phyloP scores from a whole-genome alignment of 2,329 filamentous ascomycete species.

The Sphaerulina vaccinii region DNA sequence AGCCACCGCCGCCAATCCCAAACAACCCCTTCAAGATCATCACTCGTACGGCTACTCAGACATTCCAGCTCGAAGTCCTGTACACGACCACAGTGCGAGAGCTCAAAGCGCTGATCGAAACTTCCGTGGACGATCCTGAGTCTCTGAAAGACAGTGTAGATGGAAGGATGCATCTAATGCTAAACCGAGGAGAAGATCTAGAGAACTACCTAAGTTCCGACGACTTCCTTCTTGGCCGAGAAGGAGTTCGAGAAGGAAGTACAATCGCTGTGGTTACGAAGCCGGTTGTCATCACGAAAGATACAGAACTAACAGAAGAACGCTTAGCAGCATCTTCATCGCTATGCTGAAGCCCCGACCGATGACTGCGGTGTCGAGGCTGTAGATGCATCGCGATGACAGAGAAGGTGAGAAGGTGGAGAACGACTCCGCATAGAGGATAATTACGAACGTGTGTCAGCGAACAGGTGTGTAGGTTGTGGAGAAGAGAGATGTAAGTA shows the following conservation, averaged over 20 bases:
- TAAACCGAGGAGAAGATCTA: neutral
- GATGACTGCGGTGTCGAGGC: no score
- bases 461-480: no score
- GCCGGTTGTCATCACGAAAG: neutral
- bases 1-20: neutral
- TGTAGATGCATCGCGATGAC: no score
- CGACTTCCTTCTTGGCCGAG: neutral
- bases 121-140: neutral
- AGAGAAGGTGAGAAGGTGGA: no score
- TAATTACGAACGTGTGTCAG: no score
- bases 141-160: neutral
- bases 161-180: conserved; percentile 6
- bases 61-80: neutral
- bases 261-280: neutral
- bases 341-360: no score
- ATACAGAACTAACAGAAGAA: no score
- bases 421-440: no score
- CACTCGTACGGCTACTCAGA: neutral
- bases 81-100: neutral
- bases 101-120: conserved; percentile 3
- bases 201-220: neutral
- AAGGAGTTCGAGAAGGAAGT: neutral
- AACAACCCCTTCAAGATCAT: neutral
- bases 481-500: no score
- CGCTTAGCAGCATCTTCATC: no score